Percentiles rank a stretch among this genome's conserved stretches.
Conservation (phyloP, 1,284 basidiomycete species). For the Ceratobasidium sp. region DNA sequence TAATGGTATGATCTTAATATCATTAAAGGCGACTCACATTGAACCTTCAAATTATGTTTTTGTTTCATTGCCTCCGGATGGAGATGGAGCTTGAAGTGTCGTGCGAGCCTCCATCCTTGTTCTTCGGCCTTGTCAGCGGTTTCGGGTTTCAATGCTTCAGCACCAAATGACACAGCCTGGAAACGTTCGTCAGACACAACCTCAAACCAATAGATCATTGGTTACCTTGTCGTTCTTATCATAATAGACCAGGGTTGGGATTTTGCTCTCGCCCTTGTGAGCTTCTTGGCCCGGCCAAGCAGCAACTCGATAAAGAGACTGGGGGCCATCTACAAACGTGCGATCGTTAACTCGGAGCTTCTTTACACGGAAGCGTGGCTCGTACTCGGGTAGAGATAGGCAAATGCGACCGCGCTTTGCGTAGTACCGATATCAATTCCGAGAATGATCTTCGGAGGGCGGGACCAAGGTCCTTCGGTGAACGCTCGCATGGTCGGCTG, state of each 20-base stretch:
- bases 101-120: conserved; percentile 36
- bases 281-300: conserved; percentile 43
- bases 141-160: conserved; percentile 27
- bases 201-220: not conserved
- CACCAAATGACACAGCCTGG: conserved; percentile 43
- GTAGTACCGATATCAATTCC: conserved; percentile 45
- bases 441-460: conserved; percentile 34
- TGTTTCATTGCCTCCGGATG: conserved; percentile 40
- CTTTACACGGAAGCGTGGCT: not conserved
- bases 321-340: conserved; percentile 20
- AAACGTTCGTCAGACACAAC: not conserved
- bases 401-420: conserved; percentile 32
- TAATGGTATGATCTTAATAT: not conserved
- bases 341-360: not conserved
- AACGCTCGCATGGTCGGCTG: conserved; percentile 40
- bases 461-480: conserved; percentile 32
- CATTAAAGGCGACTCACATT: not conserved
- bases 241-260: conserved; percentile 44
- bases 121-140: conserved; percentile 25
- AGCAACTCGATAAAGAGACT: conserved; percentile 21
- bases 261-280: conserved; percentile 36
- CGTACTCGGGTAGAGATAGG: conserved; percentile 30
- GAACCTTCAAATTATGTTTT: conserved; percentile 15
- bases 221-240: conserved; percentile 30
- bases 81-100: conserved; percentile 45